phyloP scores from a whole-genome alignment of 2,329 filamentous ascomycete genomes.

The Pseudocercospora cruenta region DNA sequence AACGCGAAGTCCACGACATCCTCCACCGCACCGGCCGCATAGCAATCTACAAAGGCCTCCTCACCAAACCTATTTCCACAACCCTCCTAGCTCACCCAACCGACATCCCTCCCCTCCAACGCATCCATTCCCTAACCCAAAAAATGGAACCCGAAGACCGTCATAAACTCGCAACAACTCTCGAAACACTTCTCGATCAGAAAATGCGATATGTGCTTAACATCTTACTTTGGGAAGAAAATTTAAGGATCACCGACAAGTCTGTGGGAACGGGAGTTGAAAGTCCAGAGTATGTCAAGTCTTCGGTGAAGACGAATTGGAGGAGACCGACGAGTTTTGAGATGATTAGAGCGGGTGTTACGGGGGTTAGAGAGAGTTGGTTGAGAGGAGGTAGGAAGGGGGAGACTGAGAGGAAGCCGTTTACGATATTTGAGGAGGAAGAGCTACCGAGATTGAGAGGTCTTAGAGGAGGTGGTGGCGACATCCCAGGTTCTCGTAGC shows the following conservation, averaged over 20 bases:
- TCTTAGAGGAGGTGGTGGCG: slow-evolving; percentile 14
- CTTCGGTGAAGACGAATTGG: neutral
- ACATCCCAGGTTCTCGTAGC: slow-evolving; percentile 9
- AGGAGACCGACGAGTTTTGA: slow-evolving; percentile 5
- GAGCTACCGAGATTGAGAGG: neutral
- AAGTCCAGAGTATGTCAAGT: neutral
- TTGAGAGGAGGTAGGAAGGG: neutral
- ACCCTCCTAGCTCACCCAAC: slow-evolving; percentile 9
- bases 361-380: neutral
- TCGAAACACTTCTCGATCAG: neutral
- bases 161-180: neutral
- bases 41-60: slow-evolving; percentile 13
- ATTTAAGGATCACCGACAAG: slow-evolving; percentile 6
- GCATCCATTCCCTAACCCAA: neutral
- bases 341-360: slow-evolving; percentile 1
- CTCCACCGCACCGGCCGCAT: slow-evolving; percentile 7
- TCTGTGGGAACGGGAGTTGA: slow-evolving; percentile 8
- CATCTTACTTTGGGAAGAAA: neutral
- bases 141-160: slow-evolving; percentile 6
- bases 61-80: slow-evolving; percentile 1
- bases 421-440: neutral
- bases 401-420: neutral
- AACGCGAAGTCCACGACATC: slow-evolving; percentile 13
- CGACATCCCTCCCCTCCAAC: slow-evolving; percentile 4
- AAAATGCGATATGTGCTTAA: slow-evolving; percentile 7